Conservation (phyloP, 2,329 filamentous ascomycete species). For the Venturia nashicola region DNA sequence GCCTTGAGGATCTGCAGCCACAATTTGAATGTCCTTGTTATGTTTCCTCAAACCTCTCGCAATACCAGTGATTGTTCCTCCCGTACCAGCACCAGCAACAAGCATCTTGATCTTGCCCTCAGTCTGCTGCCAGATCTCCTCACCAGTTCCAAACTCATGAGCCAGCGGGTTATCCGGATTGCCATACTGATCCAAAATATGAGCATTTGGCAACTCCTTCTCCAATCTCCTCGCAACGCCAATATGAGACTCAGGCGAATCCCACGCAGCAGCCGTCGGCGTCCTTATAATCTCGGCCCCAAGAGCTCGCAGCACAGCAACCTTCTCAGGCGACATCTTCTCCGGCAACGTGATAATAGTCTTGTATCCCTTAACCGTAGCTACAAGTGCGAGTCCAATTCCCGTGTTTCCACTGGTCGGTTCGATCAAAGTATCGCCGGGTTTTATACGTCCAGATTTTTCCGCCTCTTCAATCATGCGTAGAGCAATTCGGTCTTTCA, state of each 20-base stretch:
- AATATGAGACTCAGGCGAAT: conserved; percentile 92
- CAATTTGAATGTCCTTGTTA: conserved; percentile 70
- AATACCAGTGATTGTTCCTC: conserved; percentile 87
- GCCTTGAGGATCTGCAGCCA: conserved; percentile 85
- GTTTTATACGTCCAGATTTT: conserved; percentile 82
- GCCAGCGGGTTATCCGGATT: conserved; percentile 87
- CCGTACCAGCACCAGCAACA: conserved; percentile 86
- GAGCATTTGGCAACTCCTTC: conserved; percentile 92
- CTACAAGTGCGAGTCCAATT: conserved; percentile 88
- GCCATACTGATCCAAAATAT: conserved; percentile 93
- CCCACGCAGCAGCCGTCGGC: conserved; percentile 88
- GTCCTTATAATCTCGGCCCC: conserved; percentile 97
- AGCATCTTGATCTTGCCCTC: conserved; percentile 69
- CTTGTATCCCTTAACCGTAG: conserved; percentile 93
- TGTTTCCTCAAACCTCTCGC: conserved; percentile 79
- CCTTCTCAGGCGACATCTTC: conserved; percentile 99
- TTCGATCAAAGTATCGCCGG: conserved; percentile 93
- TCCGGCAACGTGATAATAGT: conserved; percentile 97
- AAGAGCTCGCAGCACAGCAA: conserved; percentile 82
- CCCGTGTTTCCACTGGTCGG: conserved; percentile 97
- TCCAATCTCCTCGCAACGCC: conserved; percentile 81
- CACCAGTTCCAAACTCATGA: conserved; percentile 86
- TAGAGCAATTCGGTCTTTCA: conserved; percentile 90
- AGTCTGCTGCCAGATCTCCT: conserved; percentile 93
- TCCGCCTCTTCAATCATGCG: conserved; percentile 98